Evolutionary conservation across 2,329 filamentous ascomycete species (phyloP).

Genomic region (Trichoderma sp.): DNA sequence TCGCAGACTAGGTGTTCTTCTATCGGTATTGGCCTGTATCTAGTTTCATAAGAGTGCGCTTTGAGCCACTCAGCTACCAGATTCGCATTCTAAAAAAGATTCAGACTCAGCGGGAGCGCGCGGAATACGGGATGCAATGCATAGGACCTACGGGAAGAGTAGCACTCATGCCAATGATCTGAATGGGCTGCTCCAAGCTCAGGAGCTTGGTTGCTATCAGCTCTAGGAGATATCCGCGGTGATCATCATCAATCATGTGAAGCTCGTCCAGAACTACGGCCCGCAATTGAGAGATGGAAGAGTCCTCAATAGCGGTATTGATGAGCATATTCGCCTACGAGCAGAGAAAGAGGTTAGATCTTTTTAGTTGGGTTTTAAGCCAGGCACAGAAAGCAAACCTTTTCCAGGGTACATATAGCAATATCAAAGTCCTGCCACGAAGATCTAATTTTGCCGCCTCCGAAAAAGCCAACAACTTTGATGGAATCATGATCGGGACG

Average conservation of each 20-base stretch:
- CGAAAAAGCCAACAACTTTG: conserved; percentile 72
- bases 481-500: conserved; percentile 60
- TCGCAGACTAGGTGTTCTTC: conserved; percentile 75
- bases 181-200: conserved; percentile 65
- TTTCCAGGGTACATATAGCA: conserved; percentile 78
- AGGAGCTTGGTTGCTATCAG: conserved; percentile 72
- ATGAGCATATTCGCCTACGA: conserved; percentile 70
- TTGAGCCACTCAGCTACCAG: conserved; percentile 69
- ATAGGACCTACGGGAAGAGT: conserved; percentile 63
- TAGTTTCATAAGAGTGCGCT: conserved; percentile 71
- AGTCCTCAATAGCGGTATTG: conserved; percentile 72
- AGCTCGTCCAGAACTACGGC: conserved; percentile 74
- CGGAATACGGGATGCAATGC: background rate
- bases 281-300: conserved; percentile 63
- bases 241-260: conserved; percentile 80
- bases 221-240: conserved; percentile 74
- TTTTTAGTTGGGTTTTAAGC: background rate
- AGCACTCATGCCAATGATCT: conserved; percentile 79
- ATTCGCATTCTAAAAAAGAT: conserved; percentile 61
- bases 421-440: conserved; percentile 77
- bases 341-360: background rate
- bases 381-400: conserved; percentile 43
- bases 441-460: conserved; percentile 66
- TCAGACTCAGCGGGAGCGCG: background rate
- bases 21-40: conserved; percentile 73